Percentiles rank a stretch among this genome's conserved stretches.
Evolutionary conservation across 2,329 filamentous ascomycete genomes (phyloP).

Genomic region (Coniochaeta prunicola): DNA sequence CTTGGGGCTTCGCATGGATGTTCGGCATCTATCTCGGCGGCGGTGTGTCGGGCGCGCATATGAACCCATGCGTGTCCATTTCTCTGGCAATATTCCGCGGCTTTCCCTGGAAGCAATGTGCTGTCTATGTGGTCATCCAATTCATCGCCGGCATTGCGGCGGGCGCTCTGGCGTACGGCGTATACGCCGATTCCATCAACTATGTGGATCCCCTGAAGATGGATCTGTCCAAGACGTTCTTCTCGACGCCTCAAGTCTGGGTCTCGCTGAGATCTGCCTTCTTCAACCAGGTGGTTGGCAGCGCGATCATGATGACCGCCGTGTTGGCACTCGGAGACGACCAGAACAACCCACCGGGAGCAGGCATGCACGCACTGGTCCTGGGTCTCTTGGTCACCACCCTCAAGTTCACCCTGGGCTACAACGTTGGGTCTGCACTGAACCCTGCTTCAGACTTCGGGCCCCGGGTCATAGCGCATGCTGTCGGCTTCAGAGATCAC

Average conservation of each 20-base stretch:
- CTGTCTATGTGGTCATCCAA: conserved; percentile 21
- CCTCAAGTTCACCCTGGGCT: conserved; percentile 27
- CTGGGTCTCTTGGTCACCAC: conserved; percentile 26
- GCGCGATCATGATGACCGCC: conserved; percentile 26
- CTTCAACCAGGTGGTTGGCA: conserved; percentile 26
- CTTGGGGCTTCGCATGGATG: conserved; percentile 23
- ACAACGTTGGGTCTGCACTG: conserved; percentile 27
- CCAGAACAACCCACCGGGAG: conserved; percentile 27
- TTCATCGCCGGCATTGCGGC: conserved; percentile 22
- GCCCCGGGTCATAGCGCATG: conserved; percentile 22
- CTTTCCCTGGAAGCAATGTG: conserved; percentile 26
- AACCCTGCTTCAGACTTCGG: conserved; percentile 31
- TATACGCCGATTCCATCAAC: conserved; percentile 22
- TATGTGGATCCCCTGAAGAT: conserved; percentile 22
- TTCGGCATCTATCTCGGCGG: conserved; percentile 21
- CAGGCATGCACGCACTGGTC: conserved; percentile 28
- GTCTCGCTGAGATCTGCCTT: conserved; percentile 20
- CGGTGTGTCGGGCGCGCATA: conserved; percentile 20
- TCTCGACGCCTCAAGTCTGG: conserved; percentile 22
- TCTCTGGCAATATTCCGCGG: conserved; percentile 26
- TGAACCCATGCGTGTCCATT: conserved; percentile 28
- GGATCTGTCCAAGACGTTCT: conserved; percentile 23
- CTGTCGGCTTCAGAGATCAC: conserved; percentile 19
- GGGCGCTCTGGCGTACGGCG: conserved; percentile 21
- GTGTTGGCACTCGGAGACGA: conserved; percentile 28